Conservation (phyloP, 805 yeast genomes). For the Pichia rugopelliculosa region DNA sequence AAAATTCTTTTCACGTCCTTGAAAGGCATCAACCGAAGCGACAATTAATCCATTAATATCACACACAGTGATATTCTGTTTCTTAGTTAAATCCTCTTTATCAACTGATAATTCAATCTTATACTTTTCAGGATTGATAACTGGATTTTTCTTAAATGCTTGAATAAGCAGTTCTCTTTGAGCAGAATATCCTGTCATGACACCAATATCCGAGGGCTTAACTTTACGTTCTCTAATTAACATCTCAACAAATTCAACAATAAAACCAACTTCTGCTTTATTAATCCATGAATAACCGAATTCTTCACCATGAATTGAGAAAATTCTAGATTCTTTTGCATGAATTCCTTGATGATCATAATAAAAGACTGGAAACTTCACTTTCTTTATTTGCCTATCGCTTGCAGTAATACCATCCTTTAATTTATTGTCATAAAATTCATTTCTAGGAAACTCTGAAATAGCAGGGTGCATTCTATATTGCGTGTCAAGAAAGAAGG, state of each 20-base stretch:
- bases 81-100: constrained; percentile 46
- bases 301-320: constrained; percentile 30
- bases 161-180: constrained; percentile 59
- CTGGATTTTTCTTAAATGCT: constrained; percentile 37
- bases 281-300: constrained; percentile 53
- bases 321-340: constrained; percentile 39
- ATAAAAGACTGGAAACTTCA: constrained; percentile 49
- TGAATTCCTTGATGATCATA: constrained; percentile 48
- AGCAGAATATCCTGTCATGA: constrained; percentile 66
- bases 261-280: constrained; percentile 40
- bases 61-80: constrained; percentile 36
- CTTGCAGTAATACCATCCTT: constrained; percentile 56
- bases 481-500: constrained; percentile 67
- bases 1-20: constrained; percentile 80
- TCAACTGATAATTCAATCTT: constrained; percentile 47
- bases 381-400: constrained; percentile 38
- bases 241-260: constrained; percentile 38
- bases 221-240: constrained; percentile 49
- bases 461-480: constrained; percentile 96
- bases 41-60: constrained; percentile 37
- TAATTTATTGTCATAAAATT: constrained; percentile 65
- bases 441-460: constrained; percentile 72
- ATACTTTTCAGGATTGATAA: constrained; percentile 47
- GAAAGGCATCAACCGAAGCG: constrained; percentile 75
- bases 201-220: constrained; percentile 44